These are phyloP conservation scores for Pseudocercospora pini-densiflorae DNA, from an alignment of 2,329 filamentous ascomycete species.

Conservation along the genomic window DNA sequence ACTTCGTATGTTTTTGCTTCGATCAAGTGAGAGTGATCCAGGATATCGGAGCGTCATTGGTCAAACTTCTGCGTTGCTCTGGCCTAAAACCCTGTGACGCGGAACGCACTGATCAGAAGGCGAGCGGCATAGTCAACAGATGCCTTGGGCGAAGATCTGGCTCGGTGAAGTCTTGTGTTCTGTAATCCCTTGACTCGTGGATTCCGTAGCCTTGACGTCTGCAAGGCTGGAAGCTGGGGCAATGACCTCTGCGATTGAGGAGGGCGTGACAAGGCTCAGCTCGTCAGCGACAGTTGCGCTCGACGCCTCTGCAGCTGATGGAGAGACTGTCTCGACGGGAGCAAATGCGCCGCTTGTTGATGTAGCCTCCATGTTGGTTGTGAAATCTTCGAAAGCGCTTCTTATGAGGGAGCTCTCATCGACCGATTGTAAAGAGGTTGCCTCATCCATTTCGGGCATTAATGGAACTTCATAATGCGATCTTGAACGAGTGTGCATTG, in stretches of 20 bases:
- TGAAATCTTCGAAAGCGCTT: neutral
- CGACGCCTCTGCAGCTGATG: neutral
- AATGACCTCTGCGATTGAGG: neutral
- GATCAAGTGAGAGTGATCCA: no score
- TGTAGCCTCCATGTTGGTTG: neutral
- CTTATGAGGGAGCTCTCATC: neutral
- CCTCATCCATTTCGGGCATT: neutral
- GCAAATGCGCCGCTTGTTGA: neutral
- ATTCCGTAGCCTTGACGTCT: neutral
- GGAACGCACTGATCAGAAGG: neutral
- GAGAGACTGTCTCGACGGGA: neutral
- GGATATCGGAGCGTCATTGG: no score
- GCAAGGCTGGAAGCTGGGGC: neutral
- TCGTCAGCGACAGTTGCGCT: neutral
- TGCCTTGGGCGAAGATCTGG: neutral
- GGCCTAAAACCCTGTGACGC: neutral
- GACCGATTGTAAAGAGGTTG: neutral
- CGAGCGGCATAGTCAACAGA: neutral
- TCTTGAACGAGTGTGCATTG: neutral
- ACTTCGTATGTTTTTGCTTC: neutral
- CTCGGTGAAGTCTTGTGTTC: neutral
- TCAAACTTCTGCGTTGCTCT: neutral
- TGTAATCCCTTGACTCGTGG: neutral
- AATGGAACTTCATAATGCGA: conserved; percentile 1
- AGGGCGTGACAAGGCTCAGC: neutral